Percentiles rank a stretch among this genome's conserved stretches.
Evolutionary conservation across 106 monocot genomes (phyloP).

Genomic region (Allium cepa): DNA sequence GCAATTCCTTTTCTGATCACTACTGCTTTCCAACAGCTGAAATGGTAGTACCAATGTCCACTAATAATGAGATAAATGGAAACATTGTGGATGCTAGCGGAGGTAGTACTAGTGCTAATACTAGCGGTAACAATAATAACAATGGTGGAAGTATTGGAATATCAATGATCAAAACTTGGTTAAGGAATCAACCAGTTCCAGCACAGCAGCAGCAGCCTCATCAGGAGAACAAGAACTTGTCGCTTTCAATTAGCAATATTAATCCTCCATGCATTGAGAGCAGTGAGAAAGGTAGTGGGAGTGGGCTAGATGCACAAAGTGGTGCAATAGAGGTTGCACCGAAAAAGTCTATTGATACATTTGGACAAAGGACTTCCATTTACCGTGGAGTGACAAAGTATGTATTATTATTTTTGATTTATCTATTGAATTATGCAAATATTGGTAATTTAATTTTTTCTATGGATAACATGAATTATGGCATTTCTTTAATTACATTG

Average conservation of each 20-base stretch:
- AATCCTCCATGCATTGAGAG: constrained; percentile 39
- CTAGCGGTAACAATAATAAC: background rate
- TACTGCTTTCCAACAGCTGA: constrained; percentile 22
- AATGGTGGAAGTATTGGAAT: constrained; percentile 50
- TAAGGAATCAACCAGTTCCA: constrained; percentile 61
- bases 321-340: constrained; percentile 48
- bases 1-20: constrained; percentile 49
- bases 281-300: constrained; percentile 25
- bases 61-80: background rate
- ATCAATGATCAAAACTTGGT: constrained; percentile 89
- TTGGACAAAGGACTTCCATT: constrained; percentile 93
- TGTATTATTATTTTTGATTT: background rate
- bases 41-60: background rate
- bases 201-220: constrained; percentile 10
- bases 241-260: constrained; percentile 78
- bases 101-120: background rate
- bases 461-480: background rate
- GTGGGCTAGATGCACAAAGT: constrained; percentile 39
- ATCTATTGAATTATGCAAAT: background rate
- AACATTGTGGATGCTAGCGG: too few species aligned
- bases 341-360: constrained; percentile 78
- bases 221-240: constrained; percentile 41
- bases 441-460: background rate
- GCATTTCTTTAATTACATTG: background rate
- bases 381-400: constrained; percentile 95